A percentile compares a stretch with the other conserved stretches of the same genome.
phyloP scores from a whole-genome alignment of 306 rosid species.

The Acmispon strigosus region DNA sequence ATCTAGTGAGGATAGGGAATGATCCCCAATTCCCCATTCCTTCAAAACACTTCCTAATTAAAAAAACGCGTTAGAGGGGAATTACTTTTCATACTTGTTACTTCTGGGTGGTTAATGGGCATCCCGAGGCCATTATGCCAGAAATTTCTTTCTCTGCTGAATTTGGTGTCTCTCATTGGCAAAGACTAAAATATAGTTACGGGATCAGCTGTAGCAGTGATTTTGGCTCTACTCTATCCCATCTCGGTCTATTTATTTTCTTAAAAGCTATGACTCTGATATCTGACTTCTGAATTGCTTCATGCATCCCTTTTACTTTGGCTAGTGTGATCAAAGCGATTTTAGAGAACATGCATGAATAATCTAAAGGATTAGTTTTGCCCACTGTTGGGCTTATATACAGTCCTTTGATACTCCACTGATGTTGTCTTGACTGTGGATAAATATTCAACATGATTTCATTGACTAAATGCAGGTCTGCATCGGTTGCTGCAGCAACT shows the following conservation, averaged over 20 bases:
- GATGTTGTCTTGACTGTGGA: background rate
- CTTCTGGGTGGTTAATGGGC: constrained; percentile 2
- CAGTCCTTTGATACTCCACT: constrained; percentile 2
- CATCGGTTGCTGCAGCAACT: constrained; percentile 67
- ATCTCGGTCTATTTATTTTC: background rate
- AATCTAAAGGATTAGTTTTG: background rate
- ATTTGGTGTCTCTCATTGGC: background rate
- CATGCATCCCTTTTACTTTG: constrained; percentile 17
- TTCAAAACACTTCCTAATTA: background rate
- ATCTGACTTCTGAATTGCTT: constrained; percentile 1
- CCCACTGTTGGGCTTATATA: constrained; percentile 5
- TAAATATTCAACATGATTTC: constrained; percentile 10
- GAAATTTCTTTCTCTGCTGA: background rate
- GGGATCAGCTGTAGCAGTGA: background rate
- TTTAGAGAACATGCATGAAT: constrained; percentile 8
- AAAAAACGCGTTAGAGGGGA: background rate
- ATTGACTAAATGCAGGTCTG: constrained; percentile 50
- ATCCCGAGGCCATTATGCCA: background rate
- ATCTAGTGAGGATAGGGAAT: background rate
- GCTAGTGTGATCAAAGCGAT: background rate
- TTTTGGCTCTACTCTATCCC: background rate
- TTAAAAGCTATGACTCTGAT: background rate
- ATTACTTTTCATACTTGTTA: background rate
- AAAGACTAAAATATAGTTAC: background rate
- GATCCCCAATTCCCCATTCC: background rate